Conservation (phyloP, 352 stramenopile species). For the Globisporangium canariense region DNA sequence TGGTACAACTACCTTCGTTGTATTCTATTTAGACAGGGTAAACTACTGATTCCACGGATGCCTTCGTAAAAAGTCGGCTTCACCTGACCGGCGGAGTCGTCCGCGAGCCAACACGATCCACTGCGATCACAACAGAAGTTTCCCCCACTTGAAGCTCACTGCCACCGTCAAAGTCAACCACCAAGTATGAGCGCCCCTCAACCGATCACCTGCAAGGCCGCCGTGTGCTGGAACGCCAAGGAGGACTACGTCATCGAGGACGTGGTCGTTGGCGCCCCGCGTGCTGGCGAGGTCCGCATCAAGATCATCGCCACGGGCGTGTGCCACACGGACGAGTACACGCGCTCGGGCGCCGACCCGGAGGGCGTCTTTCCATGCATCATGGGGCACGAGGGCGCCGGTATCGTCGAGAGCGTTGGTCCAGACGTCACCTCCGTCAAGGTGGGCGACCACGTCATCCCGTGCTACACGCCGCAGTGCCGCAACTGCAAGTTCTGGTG, state of each 20-base stretch:
- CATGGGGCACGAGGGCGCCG: slow-evolving; percentile 84
- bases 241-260: slow-evolving; percentile 81
- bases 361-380: slow-evolving; percentile 86
- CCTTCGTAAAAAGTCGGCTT: slow-evolving; percentile 10
- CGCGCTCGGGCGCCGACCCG: slow-evolving; percentile 69
- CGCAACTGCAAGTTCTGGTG: slow-evolving; percentile 88
- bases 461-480: slow-evolving; percentile 94
- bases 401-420: slow-evolving; percentile 82
- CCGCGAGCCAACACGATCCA: background rate
- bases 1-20: no score
- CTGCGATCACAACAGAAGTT: background rate
- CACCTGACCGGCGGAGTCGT: background rate
- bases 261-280: slow-evolving; percentile 65
- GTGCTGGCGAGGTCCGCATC: slow-evolving; percentile 74
- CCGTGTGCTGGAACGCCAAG: slow-evolving; percentile 86
- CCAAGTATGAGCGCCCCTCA: slow-evolving; percentile 45
- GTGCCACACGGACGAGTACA: slow-evolving; percentile 89
- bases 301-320: slow-evolving; percentile 83
- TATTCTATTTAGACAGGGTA: background rate
- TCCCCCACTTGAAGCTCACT: slow-evolving; percentile 13
- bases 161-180: background rate
- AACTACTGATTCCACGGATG: background rate
- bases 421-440: slow-evolving; percentile 74
- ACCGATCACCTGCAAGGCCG: slow-evolving; percentile 88
- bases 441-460: slow-evolving; percentile 92